Base-by-base conservation (phyloP, 1,139 yeast genomes). In the Suhomyces guaymorum region DNA sequence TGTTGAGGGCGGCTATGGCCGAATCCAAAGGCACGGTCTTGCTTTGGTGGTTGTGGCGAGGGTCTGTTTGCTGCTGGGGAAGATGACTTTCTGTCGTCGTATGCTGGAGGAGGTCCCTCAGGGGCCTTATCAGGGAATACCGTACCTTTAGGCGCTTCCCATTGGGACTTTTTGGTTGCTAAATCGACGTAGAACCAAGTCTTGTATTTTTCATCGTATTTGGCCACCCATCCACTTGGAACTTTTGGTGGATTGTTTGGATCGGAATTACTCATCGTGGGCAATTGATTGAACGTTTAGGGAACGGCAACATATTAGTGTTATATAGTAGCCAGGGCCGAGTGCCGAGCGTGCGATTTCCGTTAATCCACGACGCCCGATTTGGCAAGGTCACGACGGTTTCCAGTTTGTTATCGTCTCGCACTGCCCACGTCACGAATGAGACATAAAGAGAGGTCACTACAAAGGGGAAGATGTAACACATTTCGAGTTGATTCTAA, bases 191-290 rank as follows among this genome's bases (percentile, higher is more conserved):
- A 90, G 58, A 73, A 83, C 79, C 81, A 82, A 12, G 86, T 82
- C 46, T 77, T 74, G 64, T 90, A 90, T 46, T 82, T 75, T 10
- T 80, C 82, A 57, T 90, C 97, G 61, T 74, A 89, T 38, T 83
- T 83, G 9, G 96, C 95, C 26, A 82, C 62, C 96, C 96, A 90
- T 3, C 97, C 97, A 5, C 66, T 63, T 5, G 90, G 89, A 6
- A 82, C 86, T 1, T 45, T 51, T 3, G 90, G 89, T 26, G 63
- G 62, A 28, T 54, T 54, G 19, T 50, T 53, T 5, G 67, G 59
- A 46, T 63, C 65, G 26, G 39, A 38, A 26, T 41, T 32, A 23
- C 41, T 35, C 51, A 45, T 45, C 23, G 15, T 6, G 5, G 7
- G 15, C 19, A 17, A 17, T 17, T 17, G 19, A 8, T n/a, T n/a